Evolutionary conservation across 2,329 filamentous ascomycete species (phyloP), one percentile per base, ranked within the genome.

Genomic region (Phyllosticta capitalensis): DNA sequence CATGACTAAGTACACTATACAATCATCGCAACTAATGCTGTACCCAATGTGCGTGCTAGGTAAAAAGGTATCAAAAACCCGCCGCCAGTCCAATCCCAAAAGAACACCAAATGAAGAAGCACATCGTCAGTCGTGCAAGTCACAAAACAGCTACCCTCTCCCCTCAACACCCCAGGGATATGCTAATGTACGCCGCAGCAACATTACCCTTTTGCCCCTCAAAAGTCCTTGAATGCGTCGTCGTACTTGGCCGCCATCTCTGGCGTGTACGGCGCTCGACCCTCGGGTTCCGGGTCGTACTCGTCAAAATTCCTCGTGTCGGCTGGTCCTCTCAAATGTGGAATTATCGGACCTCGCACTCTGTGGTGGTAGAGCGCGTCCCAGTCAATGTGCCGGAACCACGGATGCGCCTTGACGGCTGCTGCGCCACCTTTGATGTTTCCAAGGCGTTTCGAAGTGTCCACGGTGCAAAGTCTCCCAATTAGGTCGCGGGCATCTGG

Each of bases 271-370:
- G 78, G 75, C 48, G 88, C 85, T 59, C 81, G 77, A 54, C 80
- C 79, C 58, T 79, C 82, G 61, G 87, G 84, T 68, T 91, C 87
- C 61, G 90, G 87, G n/a, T 89, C 87, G 67, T 92, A 94, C 50
- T 86, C 80, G 67, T 92, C 89, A 67, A 92, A 94, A 70, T 90
- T 92, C 68, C 88, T 81, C 19, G 89, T 86, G 68, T 92, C 89
- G 30, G 87, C 88, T 0, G 85, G 81, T 55, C 83, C 87, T 22
- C 85, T 79, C 28, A 92, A 76, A 58, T 87, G 85, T n/a, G 88
- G 89, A 56, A 89, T 79, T 64, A 92, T 91, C 4, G 88, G 88
- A 0, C 88, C 88, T 54, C 80, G 77, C 55, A 82, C 76, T 63
- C 82, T 81, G 57, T 86, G 82, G 61, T 83, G 76, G 66, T 85